A percentile compares a stretch with the other conserved stretches of the same genome.
Conservation (phyloP, 2,329 filamentous ascomycete genomes). For the Aspergillus pseudotamarii region DNA sequence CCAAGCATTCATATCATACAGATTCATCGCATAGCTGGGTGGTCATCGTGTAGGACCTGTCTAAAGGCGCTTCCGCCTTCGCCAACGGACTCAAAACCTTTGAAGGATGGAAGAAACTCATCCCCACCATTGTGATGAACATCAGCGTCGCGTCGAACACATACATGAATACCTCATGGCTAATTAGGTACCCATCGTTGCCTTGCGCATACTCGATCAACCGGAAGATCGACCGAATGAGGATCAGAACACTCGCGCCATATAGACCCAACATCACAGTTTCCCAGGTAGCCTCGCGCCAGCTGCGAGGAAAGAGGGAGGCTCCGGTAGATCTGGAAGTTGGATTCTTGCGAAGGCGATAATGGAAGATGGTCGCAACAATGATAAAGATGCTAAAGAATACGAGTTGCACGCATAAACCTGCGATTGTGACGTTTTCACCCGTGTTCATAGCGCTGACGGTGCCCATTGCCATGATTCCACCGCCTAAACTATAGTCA, state of each 20-base stretch:
- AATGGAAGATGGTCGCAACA: slow-evolving; percentile 21
- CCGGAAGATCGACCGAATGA: slow-evolving; percentile 26
- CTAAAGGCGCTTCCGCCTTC: background rate
- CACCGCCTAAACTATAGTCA: background rate
- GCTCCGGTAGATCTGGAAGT: background rate
- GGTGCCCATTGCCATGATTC: slow-evolving; percentile 5
- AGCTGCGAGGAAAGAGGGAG: background rate
- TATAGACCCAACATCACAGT: slow-evolving; percentile 4
- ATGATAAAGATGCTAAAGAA: slow-evolving; percentile 26
- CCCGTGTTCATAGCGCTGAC: slow-evolving; percentile 14
- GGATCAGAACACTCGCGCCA: slow-evolving; percentile 12
- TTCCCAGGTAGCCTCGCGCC: background rate
- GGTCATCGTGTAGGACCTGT: background rate
- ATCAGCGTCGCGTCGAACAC: slow-evolving; percentile 23
- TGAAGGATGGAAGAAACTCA: slow-evolving; percentile 6
- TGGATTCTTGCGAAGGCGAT: slow-evolving; percentile 11
- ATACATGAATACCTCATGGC: slow-evolving; percentile 26
- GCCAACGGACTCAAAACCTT: slow-evolving; percentile 29
- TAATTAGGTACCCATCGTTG: slow-evolving; percentile 24
- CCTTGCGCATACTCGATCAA: slow-evolving; percentile 25
- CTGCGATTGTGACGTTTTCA: slow-evolving; percentile 23
- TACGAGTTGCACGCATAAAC: slow-evolving; percentile 24
- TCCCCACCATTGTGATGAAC: slow-evolving; percentile 13
- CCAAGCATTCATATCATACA: background rate
- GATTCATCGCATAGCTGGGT: background rate